Evolutionary conservation across 257 asterid genomes (phyloP), one percentile per base, ranked within the genome.

Genomic region (Penstemon barbatus): DNA sequence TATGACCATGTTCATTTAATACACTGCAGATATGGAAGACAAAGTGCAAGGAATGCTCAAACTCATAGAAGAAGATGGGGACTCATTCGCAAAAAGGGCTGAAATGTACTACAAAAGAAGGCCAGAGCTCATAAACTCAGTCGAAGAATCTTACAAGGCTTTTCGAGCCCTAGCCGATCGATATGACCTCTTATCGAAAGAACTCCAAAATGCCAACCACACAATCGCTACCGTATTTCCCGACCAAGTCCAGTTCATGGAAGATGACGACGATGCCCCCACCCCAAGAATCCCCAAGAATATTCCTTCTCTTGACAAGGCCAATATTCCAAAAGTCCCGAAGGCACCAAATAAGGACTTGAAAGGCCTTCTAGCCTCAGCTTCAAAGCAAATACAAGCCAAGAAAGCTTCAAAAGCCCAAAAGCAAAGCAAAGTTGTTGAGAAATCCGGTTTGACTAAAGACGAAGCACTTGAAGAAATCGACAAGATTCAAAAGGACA

Each of bases 101-200:
- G 95, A 89, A 71, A 89, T 92, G 97, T 92, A 88, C 79, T 92
- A 87, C 88, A 77, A 85, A 79, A 80, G 89, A 57, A 73, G 98
- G 57, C 98, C 98, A 5, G 97, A 90, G 77, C 87, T 92, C 49
- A 71, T 90, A 52, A 74, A 41, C 67, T 82, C 89, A 7, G 93
- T 92, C 0, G 97, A 92, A 75, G 97, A 92, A 58, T 76, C 96
- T 13, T 88, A 79, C 74, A 83, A 87, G 1, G 84, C 84, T 50
- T 92, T 84, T 77, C 81, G 91, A 18, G 87, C 98, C 0, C 75
- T 92, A 73, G 97, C 98, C 0, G 98, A 92, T 69, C 83, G 97
- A 0, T 92, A 87, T 74, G 96, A 92, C 70, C 81, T 82, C 56
- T 69, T 90, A 13, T 89, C 98, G 0, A 90, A 84, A 63, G 98